A percentile compares a stretch with the other conserved stretches of the same genome.
phyloP scores from a whole-genome alignment of 1,139 yeast genomes.

The Zygosaccharomyces sapae region DNA sequence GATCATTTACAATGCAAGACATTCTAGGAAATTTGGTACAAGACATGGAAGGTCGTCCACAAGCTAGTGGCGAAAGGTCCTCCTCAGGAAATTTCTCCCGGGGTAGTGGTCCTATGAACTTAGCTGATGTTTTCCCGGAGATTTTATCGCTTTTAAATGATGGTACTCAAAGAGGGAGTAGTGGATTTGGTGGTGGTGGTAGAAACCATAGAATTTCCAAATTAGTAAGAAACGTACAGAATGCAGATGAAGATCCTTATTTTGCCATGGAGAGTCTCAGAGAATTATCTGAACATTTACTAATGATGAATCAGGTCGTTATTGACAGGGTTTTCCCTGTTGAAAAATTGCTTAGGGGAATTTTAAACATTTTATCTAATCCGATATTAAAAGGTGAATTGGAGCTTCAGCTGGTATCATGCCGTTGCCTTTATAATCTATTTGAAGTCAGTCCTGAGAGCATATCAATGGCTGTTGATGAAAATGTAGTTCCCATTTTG shows the following conservation, averaged over 20 bases:
- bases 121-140: slow-evolving; percentile 38
- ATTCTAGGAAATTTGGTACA: slow-evolving; percentile 13
- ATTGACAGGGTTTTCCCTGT: slow-evolving; percentile 67
- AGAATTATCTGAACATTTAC: slow-evolving; percentile 56
- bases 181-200: slow-evolving; percentile 20
- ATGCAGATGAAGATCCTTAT: slow-evolving; percentile 43
- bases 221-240: slow-evolving; percentile 29
- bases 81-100: slow-evolving; percentile 18
- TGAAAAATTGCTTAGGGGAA: slow-evolving; percentile 48
- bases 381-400: slow-evolving; percentile 59
- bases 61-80: slow-evolving; percentile 18
- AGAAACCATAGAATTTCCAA: slow-evolving; percentile 23
- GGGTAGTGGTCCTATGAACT: slow-evolving; percentile 11
- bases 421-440: slow-evolving; percentile 79
- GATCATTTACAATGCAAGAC: slow-evolving; percentile 12
- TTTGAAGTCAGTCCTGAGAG: slow-evolving; percentile 72
- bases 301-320: slow-evolving; percentile 64
- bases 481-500: slow-evolving; percentile 63
- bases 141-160: slow-evolving; percentile 41
- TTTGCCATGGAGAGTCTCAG: slow-evolving; percentile 55
- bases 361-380: slow-evolving; percentile 58
- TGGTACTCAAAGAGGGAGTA: slow-evolving; percentile 27
- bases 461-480: slow-evolving; percentile 58
- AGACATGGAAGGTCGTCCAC: slow-evolving; percentile 19
- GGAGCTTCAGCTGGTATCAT: slow-evolving; percentile 77